Base-by-base conservation (phyloP, 2,329 filamentous ascomycete species). In the Cladophialophora immunda region DNA sequence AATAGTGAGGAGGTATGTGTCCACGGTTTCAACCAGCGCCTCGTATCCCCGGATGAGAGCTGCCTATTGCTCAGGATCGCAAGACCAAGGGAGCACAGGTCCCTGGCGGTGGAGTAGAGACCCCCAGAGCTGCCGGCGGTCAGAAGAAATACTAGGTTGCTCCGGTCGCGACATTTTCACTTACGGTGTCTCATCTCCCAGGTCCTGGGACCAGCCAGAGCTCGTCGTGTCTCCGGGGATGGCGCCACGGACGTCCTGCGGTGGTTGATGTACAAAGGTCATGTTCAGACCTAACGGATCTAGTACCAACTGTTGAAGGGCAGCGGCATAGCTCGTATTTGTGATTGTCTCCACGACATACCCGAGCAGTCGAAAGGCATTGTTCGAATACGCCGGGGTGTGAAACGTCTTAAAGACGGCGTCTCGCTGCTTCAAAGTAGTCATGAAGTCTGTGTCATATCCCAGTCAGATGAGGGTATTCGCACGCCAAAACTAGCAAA, bases 381-480 rank as follows among this genome's bases (percentile, higher is more conserved):
- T 74, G 68, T 86, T 85, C 22, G 83, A 83, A 72, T 87, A 87
- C 3, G 79, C 75, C 0, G 84, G 82, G 1, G 76, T 80, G 0
- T 78, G 77, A 67, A 81, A 82, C 0, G 83, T 78, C 0, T 74
- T 71, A 57, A 81, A 84, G 1, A 80, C 74, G 0, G 83, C 82
- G 6, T 76, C 73, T 3, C 74, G 72, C 56, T 72, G 69, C 22
- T 70, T 73, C n/a, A 77, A 74, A 13, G 73, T 74, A 7, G 72
- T 57, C 47, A 75, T 70, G 45, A 75, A 76, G 30, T 77, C 76
- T 78, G 11, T 66, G 32, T 34, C 74, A 58, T 57, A 19, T 34
- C 22, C 27, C 45, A 50, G 32, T 57, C 32, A 57, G 54, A 57
- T 57, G 32, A 29, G 17, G 27, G 27, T 30, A 25, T 29, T 57